These are phyloP conservation scores for Lepraria neglecta DNA, from an alignment of 495 filamentous ascomycete genomes.

Conservation along the genomic window DNA sequence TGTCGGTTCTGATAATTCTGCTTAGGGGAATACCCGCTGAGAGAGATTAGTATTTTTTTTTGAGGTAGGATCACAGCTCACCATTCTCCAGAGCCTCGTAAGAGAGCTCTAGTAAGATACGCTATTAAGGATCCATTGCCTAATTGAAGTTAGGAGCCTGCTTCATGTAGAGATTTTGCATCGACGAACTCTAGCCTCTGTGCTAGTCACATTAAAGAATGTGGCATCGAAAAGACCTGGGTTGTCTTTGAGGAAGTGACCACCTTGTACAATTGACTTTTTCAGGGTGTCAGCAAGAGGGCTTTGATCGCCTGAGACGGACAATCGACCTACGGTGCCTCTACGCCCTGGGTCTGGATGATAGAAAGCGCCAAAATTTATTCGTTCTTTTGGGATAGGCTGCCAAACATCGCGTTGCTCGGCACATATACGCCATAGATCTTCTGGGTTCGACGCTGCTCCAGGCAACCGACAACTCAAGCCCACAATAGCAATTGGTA, in stretches of 20 bases:
- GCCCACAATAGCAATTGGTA: too few relatives aligned
- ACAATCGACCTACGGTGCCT: too few relatives aligned
- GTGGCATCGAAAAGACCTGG: constrained; percentile 35
- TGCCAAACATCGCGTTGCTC: too few relatives aligned
- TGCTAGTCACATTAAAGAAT: constrained; percentile 48
- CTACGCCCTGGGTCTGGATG: too few relatives aligned
- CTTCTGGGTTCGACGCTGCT: too few relatives aligned
- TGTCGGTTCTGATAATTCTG: constrained; percentile 40
- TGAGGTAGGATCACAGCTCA: too few relatives aligned
- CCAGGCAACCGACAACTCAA: too few relatives aligned
- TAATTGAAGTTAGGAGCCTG: too few relatives aligned
- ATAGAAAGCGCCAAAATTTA: too few relatives aligned
- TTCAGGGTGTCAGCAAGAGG: not conserved
- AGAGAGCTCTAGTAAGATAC: constrained; percentile 44
- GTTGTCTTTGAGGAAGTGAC: constrained; percentile 38
- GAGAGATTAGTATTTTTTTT: not conserved
- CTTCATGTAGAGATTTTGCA: not conserved
- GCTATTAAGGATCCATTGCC: constrained; percentile 35
- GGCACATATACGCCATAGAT: too few relatives aligned
- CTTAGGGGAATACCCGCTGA: constrained; percentile 29
- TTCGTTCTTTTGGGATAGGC: not conserved
- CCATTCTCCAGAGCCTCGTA: constrained; percentile 48
- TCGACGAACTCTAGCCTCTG: constrained; percentile 32
- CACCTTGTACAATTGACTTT: constrained; percentile 10
- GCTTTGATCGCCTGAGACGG: constrained; percentile 12